phyloP scores from a whole-genome alignment of 2,329 filamentous ascomycete genomes.

The Penicillium sp. region DNA sequence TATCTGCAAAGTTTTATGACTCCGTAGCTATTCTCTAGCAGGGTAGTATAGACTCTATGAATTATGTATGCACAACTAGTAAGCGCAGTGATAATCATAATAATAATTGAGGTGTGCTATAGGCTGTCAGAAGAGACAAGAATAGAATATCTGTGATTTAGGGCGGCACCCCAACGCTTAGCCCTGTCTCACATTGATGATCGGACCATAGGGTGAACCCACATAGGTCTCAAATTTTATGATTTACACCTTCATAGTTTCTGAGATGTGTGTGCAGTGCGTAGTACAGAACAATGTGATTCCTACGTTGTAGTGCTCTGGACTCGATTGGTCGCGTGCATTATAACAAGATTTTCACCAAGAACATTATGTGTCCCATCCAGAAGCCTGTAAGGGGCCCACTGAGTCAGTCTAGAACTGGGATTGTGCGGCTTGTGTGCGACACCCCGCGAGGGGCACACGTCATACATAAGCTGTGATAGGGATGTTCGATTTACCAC shows the following conservation, averaged over 20 bases:
- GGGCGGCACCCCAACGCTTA: constrained; percentile 9
- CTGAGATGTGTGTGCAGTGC: neutral
- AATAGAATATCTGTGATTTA: constrained; percentile 7
- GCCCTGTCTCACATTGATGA: constrained; percentile 25
- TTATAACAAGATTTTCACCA: neutral
- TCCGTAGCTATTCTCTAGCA: neutral
- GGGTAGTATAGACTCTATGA: neutral
- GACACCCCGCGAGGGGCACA: constrained; percentile 4
- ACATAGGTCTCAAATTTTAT: neutral
- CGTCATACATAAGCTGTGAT: neutral
- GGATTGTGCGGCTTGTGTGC: neutral
- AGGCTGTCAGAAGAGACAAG: neutral
- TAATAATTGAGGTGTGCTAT: neutral
- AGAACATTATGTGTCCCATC: constrained; percentile 8
- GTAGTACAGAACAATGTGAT: neutral
- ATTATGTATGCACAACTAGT: neutral
- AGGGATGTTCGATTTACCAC: neutral
- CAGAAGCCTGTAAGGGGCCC: constrained; percentile 12
- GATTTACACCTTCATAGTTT: neutral
- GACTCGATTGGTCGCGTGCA: neutral
- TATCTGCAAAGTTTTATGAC: neutral
- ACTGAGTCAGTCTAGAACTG: constrained; percentile 15
- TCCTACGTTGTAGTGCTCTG: neutral
- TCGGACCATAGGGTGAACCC: constrained; percentile 1
- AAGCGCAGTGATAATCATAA: neutral